Base-by-base conservation (phyloP, 768 basidiomycete species). In the Lentinula aciculospora region DNA sequence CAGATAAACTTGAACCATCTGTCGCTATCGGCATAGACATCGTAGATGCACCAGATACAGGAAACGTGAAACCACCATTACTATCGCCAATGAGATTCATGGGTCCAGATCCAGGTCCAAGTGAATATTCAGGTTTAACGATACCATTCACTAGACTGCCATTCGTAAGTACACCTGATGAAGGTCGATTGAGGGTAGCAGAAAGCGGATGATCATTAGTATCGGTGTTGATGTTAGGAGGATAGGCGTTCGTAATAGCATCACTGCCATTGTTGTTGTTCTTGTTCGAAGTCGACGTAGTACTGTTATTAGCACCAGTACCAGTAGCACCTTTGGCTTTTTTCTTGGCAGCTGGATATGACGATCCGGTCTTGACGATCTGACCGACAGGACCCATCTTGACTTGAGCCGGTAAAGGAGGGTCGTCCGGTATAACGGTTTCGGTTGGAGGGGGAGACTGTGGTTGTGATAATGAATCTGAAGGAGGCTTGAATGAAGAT, bases 371-470 rank as follows among this genome's bases (percentile, higher is more conserved):
- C 66, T 83, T 81, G 65, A 84, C 63, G 59, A 92, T 81, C 67
- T 92, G 89, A 6, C 91, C 91, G 17, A 92, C 71, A 0, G 91
- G 92, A 0, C 89, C 89, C 63, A 92, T 81, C 74, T 89, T 92
- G 45, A 79, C 72, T 62, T 89, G 88, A 3, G 74, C 67, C 10
- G 80, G 65, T 34, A 72, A 72, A 0, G 88, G 85, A 2, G 70
- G 34, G 63, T 93, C 91, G 74, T 93, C 91, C 8, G 79, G 77
- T 3, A 92, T 74, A 3, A 75, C 67, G 15, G 81, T 56, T 29
- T 53, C 60, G 13, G 64, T 36, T 17, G 59, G 58, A 3, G 51
- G 58, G 9, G 56, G 36, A 10, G 62, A 45, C 28, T 44, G 36
- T 9, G 39, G 19, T n/a, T 29, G 50, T 10, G 28, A 36, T 25